These are phyloP conservation scores for Aquilaria agallochum DNA, from an alignment of 441 rosid genomes.

Conservation along the genomic window DNA sequence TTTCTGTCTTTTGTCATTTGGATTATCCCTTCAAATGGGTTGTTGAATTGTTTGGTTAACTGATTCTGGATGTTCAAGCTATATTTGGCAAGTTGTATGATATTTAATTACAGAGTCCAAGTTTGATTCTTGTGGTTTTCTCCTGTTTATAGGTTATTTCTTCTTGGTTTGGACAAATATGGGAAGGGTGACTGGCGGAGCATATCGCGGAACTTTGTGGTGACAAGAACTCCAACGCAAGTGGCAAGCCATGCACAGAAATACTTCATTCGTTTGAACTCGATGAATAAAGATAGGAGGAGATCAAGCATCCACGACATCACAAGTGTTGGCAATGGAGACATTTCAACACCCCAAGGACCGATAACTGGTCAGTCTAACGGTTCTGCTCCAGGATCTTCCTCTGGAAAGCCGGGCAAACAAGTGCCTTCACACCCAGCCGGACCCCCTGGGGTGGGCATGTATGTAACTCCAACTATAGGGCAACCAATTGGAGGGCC, in stretches of 20 bases:
- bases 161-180: slow-evolving; percentile 89
- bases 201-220: slow-evolving; percentile 92
- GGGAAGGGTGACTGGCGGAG: slow-evolving; percentile 99
- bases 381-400: slow-evolving; percentile 47
- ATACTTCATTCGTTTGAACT: slow-evolving; percentile 84
- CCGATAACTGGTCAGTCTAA: slow-evolving; percentile 93
- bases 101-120: no score
- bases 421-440: slow-evolving; percentile 46
- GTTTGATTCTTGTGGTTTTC: not conserved
- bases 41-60: no score
- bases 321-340: slow-evolving; percentile 79
- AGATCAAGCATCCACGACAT: slow-evolving; percentile 98
- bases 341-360: slow-evolving; percentile 63
- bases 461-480: slow-evolving; percentile 69
- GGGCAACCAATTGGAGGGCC: slow-evolving; percentile 92
- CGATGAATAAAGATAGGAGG: slow-evolving; percentile 93
- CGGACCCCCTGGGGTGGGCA: slow-evolving; percentile 48
- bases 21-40: no score
- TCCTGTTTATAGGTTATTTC: slow-evolving; percentile 66
- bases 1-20: no score
- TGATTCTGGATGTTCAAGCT: no score
- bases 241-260: slow-evolving; percentile 99
- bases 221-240: slow-evolving; percentile 96
- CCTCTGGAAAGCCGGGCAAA: slow-evolving; percentile 55
- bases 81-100: no score